Evolutionary conservation across 768 basidiomycete genomes (phyloP), one percentile per base, ranked within the genome.

Genomic region (Suillus subalutaceus): DNA sequence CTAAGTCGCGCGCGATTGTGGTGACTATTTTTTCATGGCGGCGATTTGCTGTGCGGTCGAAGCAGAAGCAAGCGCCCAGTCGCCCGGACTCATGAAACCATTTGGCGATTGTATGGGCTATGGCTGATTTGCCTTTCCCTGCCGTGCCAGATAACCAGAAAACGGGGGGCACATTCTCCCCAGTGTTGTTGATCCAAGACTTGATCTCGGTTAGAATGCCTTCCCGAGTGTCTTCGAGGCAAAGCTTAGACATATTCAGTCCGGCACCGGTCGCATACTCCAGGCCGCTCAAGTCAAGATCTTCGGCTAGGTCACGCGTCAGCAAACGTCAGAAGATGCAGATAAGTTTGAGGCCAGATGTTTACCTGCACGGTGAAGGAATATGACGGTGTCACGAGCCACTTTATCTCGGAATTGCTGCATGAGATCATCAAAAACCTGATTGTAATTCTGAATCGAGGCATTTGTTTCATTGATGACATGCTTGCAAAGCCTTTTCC

Each of bases 101-200:
- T 6, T 69, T 23, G 16, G 77, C 75, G n/a, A 81, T 66, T 7
- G 78, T 76, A 44, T 77, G 73, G 7, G 79, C 74, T 20, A 82
- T 77, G 32, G 79, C 67, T 2, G 79, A 79, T 67, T 81, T 82
- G 12, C 81, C 81, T 12, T 68, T 71, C 12, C 81, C 81, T 15
- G 80, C 79, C 18, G 69, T 68, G 44, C 77, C 80, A 57, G 62
- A 65, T 37, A 82, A 66, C 70, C 75, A 75, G 53, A 72, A 72
- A 7, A 80, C 44, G n/a, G 58, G 71, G 37, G 65, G 63, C 8
- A 56, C 30, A 18, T 63, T 58, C 44, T 69, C 62, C 18, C 30
- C 26, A 18, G 38, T 30, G 58, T 32, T 10, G 50, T 69, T 65
- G 15, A 67, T 61, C 77, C 77, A 79, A 12, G 67, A 50, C 37